These are phyloP conservation scores for Phaseolus lunatus DNA, from an alignment of 306 rosid species.

Conservation along the genomic window DNA sequence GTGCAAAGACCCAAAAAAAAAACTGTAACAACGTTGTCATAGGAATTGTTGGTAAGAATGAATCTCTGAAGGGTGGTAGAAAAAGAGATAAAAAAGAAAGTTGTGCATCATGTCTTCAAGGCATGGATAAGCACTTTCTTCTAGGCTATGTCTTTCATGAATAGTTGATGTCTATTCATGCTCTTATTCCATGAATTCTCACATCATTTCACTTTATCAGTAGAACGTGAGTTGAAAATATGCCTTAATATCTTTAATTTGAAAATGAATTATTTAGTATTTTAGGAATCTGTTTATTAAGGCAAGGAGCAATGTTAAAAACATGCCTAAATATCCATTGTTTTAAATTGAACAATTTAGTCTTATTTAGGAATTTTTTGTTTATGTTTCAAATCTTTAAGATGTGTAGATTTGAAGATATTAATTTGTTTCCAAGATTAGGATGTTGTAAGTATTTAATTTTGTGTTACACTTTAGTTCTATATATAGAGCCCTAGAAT, in stretches of 20 bases:
- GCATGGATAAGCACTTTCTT: neutral
- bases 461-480: neutral
- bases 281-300: neutral
- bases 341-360: neutral
- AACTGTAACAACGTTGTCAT: neutral
- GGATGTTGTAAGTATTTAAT: neutral
- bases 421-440: neutral
- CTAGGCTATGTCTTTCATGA: neutral
- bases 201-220: neutral
- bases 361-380: neutral
- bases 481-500: neutral
- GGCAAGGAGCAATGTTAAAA: neutral
- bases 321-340: neutral
- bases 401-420: neutral
- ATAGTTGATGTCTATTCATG: neutral
- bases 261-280: neutral
- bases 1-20: constrained; percentile 1
- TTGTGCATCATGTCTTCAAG: neutral
- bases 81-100: neutral
- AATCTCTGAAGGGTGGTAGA: neutral
- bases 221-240: neutral
- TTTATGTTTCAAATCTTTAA: neutral
- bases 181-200: neutral
- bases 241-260: neutral
- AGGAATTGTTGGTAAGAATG: neutral